Evolutionary conservation across 2,329 filamentous ascomycete species (phyloP).

Genomic region (Penicillium sp.): DNA sequence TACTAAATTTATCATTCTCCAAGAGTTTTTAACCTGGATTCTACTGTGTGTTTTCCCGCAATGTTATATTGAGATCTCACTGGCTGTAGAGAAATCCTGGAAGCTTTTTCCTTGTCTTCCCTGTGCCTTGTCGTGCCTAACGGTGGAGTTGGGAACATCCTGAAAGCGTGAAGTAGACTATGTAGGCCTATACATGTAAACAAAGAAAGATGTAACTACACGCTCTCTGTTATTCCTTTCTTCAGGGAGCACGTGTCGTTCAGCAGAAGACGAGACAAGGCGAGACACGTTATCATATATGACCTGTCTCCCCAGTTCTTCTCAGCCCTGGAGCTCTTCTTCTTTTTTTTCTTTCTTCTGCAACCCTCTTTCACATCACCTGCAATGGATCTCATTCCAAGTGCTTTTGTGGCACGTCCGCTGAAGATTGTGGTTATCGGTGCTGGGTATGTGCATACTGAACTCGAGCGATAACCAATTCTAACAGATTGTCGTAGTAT

Average conservation of each 20-base stretch:
- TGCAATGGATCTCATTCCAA: constrained; percentile 7
- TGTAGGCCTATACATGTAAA: not conserved
- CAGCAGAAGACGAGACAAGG: not conserved
- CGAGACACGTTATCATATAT: not conserved
- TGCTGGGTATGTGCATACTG: constrained; percentile 6
- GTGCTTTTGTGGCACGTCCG: constrained; percentile 6
- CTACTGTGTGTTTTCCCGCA: rapidly evolving
- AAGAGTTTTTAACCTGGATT: not conserved
- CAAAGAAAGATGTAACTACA: not conserved
- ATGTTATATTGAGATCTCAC: not conserved
- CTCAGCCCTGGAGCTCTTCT: not conserved
- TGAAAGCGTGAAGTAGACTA: not conserved
- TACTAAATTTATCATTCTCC: not conserved
- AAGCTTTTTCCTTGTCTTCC: not conserved
- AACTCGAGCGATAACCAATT: not conserved
- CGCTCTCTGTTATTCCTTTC: not conserved
- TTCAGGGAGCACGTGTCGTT: not conserved
- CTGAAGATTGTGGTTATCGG: constrained; percentile 12
- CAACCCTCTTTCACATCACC: not conserved
- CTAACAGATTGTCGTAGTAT: not conserved
- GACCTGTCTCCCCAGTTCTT: not conserved
- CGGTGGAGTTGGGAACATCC: not conserved
- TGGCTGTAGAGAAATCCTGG: not conserved
- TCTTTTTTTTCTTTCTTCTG: not conserved
- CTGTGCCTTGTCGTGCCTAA: not conserved